Evolutionary conservation across 257 asterid genomes (phyloP).

Genomic region (Buddleja alternifolia): DNA sequence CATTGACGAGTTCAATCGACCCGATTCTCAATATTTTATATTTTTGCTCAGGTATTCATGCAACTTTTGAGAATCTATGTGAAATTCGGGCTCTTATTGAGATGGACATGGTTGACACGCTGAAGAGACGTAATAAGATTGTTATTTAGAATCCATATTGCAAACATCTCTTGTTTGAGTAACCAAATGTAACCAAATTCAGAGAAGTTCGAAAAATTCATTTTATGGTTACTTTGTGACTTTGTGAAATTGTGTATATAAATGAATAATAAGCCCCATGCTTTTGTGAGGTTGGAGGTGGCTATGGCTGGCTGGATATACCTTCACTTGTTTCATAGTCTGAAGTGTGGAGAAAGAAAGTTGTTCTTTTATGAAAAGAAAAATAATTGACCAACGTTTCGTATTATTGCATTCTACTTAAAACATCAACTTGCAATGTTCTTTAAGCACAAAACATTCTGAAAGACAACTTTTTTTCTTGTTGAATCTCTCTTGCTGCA

Average conservation of each 20-base stretch:
- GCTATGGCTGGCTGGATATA: too few species aligned
- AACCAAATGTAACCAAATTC: not conserved
- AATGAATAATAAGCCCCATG: not conserved
- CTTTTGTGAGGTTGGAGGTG: not conserved
- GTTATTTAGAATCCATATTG: slow-evolving; percentile 11
- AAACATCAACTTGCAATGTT: not conserved
- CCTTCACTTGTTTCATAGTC: too few species aligned
- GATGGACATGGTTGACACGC: slow-evolving; percentile 12
- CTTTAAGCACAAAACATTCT: not conserved
- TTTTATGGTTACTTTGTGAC: not conserved
- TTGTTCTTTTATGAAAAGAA: too few species aligned
- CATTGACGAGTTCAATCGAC: slow-evolving; percentile 79
- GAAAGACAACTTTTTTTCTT: slow-evolving; percentile 12
- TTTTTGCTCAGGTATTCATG: slow-evolving; percentile 88
- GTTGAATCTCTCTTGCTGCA: not conserved
- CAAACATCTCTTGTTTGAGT: not conserved
- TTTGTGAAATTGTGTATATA: not conserved
- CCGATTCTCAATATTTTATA: slow-evolving; percentile 89
- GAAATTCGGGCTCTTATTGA: slow-evolving; percentile 13
- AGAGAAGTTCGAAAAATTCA: not conserved
- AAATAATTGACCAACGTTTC: too few species aligned
- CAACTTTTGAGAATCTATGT: slow-evolving; percentile 23
- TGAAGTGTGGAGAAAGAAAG: too few species aligned
- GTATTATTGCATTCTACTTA: not conserved
- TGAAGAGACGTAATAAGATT: slow-evolving; percentile 4